Percentiles rank a stretch among this genome's conserved stretches.
phyloP scores from a whole-genome alignment of 371 early-diverging fungal species.

The Funneliformis caledonium region DNA sequence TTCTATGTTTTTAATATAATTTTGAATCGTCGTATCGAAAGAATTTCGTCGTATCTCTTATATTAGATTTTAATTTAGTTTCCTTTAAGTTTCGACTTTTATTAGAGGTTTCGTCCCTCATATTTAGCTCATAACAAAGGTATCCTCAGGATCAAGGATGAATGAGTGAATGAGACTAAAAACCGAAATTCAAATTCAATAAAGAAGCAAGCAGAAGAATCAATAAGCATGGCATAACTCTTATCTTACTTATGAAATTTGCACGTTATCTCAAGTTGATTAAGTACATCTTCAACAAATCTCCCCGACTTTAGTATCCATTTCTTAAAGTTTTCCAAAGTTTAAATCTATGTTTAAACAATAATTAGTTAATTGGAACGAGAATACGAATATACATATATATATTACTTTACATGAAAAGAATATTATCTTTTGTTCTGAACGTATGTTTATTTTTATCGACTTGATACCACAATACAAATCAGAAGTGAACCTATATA shows the following conservation, averaged over 20 bases:
- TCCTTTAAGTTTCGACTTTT: too few species aligned
- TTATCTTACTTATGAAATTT: conserved; percentile 40
- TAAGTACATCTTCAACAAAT: conserved; percentile 41
- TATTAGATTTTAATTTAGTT: too few species aligned
- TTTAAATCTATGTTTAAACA: conserved; percentile 32
- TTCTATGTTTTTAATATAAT: too few species aligned
- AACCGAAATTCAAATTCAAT: neutral
- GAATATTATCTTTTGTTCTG: neutral
- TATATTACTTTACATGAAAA: conserved; percentile 32
- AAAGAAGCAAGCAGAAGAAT: too few species aligned
- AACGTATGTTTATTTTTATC: conserved; percentile 24
- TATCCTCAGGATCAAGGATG: conserved; percentile 36
- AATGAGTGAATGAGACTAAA: conserved; percentile 41
- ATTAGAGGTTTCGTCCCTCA: too few species aligned
- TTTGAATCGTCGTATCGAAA: too few species aligned
- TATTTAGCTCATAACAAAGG: conserved; percentile 17
- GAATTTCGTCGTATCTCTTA: too few species aligned
- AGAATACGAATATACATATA: neutral
- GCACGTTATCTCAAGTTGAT: conserved; percentile 39
- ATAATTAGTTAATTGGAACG: conserved; percentile 26
- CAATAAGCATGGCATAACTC: too few species aligned
- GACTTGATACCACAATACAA: too few species aligned
- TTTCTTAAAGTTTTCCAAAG: conserved; percentile 34
- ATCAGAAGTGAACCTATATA: too few species aligned
- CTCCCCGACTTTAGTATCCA: conserved; percentile 37